Evolutionary conservation across 2,329 filamentous ascomycete genomes (phyloP), one percentile per base, ranked within the genome.

Genomic region (Calcarisporium arbuscula): DNA sequence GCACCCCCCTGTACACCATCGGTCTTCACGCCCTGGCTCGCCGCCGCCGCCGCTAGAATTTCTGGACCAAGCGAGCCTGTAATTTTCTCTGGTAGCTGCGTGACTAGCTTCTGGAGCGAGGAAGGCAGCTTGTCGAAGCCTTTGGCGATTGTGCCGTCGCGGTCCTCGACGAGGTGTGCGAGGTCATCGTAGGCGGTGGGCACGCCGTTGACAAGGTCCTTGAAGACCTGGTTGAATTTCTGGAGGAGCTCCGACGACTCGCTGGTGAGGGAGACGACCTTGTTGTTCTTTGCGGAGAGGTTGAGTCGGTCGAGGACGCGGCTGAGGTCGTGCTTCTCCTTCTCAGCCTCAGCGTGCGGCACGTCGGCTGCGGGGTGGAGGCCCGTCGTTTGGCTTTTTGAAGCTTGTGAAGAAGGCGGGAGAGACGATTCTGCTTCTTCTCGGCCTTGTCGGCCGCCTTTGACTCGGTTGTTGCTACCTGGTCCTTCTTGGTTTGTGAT

Each of bases 141-240:
- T 38, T 68, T 67, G 26, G 68, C 64, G n/a, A 82, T 64, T n/a
- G 69, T 63, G 39, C 72, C 71, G 50, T 81, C 74, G 40, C 69
- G 69, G 52, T 80, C 74, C 39, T 80, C 73, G 28, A 82, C 58
- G 16, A 82, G 68, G 11, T 54, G 50, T 4, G 68, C 78, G n/a
- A 98, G 80, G 56, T 98, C 92, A 52, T 83, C 74, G 58, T 94
- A 95, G 4, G 92, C 92, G 1, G 90, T 95, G 4, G 92, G 92
- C 2, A 87, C 92, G 42, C 92, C 92, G 54, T 88, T 89, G 50
- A 92, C 77, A 12, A 95, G 74, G 56, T 98, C 92, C 55, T 90
- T 92, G 53, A 98, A 83, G 21, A 95, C 81, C 36, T 88, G 70
- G 2, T 87, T 94, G 69, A 98, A 98, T 42, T 81, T 78, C 35